phyloP scores from a whole-genome alignment of 345 rosid genomes.

The Moringa oleifera region DNA sequence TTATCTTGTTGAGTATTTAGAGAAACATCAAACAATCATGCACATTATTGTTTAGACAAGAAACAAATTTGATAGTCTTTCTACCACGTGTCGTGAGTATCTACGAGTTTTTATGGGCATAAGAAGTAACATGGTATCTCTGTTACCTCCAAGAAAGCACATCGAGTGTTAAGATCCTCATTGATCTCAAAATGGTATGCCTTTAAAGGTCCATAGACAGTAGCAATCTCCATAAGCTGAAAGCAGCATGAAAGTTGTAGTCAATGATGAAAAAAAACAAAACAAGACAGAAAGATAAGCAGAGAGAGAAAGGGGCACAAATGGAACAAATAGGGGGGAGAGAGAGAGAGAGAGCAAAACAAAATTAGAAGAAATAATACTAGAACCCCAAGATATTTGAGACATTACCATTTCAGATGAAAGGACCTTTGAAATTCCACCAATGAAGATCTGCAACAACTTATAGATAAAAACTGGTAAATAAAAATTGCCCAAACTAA shows the following conservation, averaged over 20 bases:
- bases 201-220: slow-evolving; percentile 81
- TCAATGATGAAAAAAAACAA: slow-evolving; percentile 1
- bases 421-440: slow-evolving; percentile 69
- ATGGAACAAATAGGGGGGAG: background rate
- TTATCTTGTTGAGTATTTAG: no score
- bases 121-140: slow-evolving; percentile 2
- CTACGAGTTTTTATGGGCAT: background rate
- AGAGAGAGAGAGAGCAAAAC: background rate
- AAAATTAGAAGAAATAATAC: background rate
- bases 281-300: background rate
- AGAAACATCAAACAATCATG: no score
- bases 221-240: slow-evolving; percentile 83
- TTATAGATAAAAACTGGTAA: slow-evolving; percentile 12
- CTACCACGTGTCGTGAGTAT: background rate
- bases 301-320: background rate
- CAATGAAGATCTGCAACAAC: slow-evolving; percentile 76
- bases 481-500: slow-evolving; percentile 3
- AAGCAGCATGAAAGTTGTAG: slow-evolving; percentile 19
- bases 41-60: background rate
- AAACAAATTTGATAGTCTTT: background rate
- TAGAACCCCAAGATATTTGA: background rate
- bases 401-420: slow-evolving; percentile 77
- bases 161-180: slow-evolving; percentile 28
- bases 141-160: slow-evolving; percentile 84
- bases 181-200: slow-evolving; percentile 53